Base-by-base conservation (phyloP, 2,329 filamentous ascomycete genomes). In the Ceratocystis variospora region DNA sequence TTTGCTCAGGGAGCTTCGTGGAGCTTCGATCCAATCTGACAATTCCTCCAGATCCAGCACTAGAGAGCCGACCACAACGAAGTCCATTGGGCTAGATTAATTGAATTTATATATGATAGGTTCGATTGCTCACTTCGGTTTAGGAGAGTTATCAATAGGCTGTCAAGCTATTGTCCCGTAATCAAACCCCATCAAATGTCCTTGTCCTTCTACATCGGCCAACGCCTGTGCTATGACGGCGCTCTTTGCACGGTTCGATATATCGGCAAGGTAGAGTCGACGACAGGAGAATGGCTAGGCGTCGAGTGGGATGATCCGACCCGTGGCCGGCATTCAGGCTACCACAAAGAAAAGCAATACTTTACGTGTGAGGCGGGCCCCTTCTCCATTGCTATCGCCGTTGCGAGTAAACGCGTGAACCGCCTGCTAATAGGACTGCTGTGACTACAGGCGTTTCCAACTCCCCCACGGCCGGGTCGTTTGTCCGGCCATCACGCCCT, bases 271-370 rank as follows among this genome's bases (percentile, higher is more conserved):
- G 87, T 97, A 6, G 80, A 83, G 63, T 89, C 88, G 70, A 92
- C 90, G 7, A 80, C 83, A 55, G 89, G 90, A 62, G 79, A 82
- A 69, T 97, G 93, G 92, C 81, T 97, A 44, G 94, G 94, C 61
- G 90, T 97, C 61, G 94, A 99, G 81, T 99, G 94, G 94, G 93
- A 97, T 76, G 89, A 96, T 74, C 79, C 86, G 66, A 81, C 80
- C 46, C 83, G 92, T 72, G 94, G 94, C 68, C 97, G 96, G 78
- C 92, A 99, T 76, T 84, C 93, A 72, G 94, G 94, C 68, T 85
- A 87, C 68, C 86, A 95, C 76, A 85, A 88, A 69, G 90, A 88
- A 68, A 79, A 82, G 69, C 85, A 83, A 69, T 96, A 96, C 74
- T 97, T 97, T 72, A 78, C 81, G 71, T 96, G 93, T 93, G 82